Percentiles rank a stretch among this genome's conserved stretches.
Conservation (phyloP, 2,329 filamentous ascomycete genomes). For the Westerdykella aurantiaca region DNA sequence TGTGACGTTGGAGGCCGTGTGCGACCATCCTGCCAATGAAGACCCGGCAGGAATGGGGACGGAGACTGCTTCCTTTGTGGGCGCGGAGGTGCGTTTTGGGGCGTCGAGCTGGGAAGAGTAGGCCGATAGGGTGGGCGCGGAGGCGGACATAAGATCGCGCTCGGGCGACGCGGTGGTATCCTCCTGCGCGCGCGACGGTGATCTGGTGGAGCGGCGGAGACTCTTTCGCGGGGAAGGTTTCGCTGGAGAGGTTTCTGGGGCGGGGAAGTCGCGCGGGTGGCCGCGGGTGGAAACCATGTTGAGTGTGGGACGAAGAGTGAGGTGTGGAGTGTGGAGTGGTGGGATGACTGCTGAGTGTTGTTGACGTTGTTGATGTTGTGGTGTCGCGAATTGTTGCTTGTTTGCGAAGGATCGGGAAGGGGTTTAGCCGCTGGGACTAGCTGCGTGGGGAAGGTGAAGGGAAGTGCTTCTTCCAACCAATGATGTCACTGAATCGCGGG, state of each 20-base stretch:
- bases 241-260: constrained; percentile 31
- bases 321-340: not conserved
- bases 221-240: constrained; percentile 25
- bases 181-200: constrained; percentile 20
- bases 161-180: constrained; percentile 14
- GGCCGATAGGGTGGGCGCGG: constrained; percentile 13
- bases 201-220: constrained; percentile 29
- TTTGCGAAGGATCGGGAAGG: not conserved
- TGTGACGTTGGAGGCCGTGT: constrained; percentile 55
- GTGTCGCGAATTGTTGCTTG: not conserved
- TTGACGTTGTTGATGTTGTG: constrained; percentile 2
- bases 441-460: not conserved
- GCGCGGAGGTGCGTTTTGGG: too few species aligned
- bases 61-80: constrained; percentile 19
- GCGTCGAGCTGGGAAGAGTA: too few species aligned
- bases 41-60: constrained; percentile 14
- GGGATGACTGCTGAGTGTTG: not conserved
- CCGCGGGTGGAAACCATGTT: constrained; percentile 39
- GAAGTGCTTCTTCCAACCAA: not conserved
- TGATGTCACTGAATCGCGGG: not conserved
- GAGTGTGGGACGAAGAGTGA: not conserved
- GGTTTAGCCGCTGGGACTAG: constrained; percentile 3
- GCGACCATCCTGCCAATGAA: constrained; percentile 45
- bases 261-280: constrained; percentile 34
- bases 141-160: not conserved